Evolutionary conservation across 148 eudicot genomes (phyloP), one percentile per base, ranked within the genome.

Genomic region (Fagopyrum tataricum): DNA sequence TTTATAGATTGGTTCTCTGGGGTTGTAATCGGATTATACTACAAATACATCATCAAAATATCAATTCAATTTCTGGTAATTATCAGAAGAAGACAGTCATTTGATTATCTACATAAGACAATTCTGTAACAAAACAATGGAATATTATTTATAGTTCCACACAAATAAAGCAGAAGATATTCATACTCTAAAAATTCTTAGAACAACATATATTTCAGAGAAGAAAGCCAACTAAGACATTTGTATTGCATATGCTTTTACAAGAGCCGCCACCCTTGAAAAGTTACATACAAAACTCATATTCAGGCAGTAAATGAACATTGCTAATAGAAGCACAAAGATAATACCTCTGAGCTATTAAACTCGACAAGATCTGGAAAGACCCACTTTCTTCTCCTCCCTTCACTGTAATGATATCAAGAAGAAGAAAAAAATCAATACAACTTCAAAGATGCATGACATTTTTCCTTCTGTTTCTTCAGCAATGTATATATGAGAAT

Each of bases 361-460:
- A 85, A 82, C 75, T 84, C 88, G 73, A 78, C 75, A 31, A 95
- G 90, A 47, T 85, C 85, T 46, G 99, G 99, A 71, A 95, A 90
- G 77, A 90, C 81, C 99, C 99, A 95, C 79, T 90, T 91, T 78
- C 97, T 88, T 81, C 99, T 87, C 81, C 94, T 90, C 73, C 99
- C 99, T 84, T 95, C 99, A 80, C 99, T 95, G 90, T n/a, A 66
- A 78, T 67, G 1, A 59, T 43, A 21, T 43, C 61, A 73, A 14
- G 20, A 20, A 37, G 37, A 31, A 31, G 37, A 31, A 31, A 31
- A 31, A 31, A 31, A 31, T 31, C 37, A 31, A 31, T 31, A 31
- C 2, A 31, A 31, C 2, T 31, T 31, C 37, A 31, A 62, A 62
- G 43, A 31, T 31, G 17, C 13, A 31, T 21, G 9, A 21, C 26